Base-by-base conservation (phyloP, 2,329 filamentous ascomycete genomes). In the Nigrospora sphaerica region DNA sequence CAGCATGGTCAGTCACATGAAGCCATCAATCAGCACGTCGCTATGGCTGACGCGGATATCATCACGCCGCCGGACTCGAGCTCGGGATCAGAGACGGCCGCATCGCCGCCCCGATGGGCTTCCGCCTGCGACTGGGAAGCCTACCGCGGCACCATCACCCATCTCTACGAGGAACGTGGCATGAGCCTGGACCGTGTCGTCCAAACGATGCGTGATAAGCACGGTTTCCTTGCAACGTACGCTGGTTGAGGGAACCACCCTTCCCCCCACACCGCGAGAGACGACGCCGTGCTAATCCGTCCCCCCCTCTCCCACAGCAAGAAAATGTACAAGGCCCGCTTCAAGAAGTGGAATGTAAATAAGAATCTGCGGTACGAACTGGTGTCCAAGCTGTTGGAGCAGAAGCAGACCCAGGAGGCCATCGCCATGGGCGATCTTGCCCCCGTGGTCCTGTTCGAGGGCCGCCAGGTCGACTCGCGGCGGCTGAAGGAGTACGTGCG, bases 191-290 rank as follows among this genome's bases (percentile, higher is more conserved):
- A 42, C 10, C 32, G 34, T 17, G 40, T 42, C 17, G 34, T 42
- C 17, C 32, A 34, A 7, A 42, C 9, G 32, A 42, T 42, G 40
- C 40, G 32, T n/a, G 28, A 34, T 18, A 42, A 42, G 40, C 32
- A 42, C 23, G 40, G 40, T 18, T 42, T 42, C 40, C 40, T 42
- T 19, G 40, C 40, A 19, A 42, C 40, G 40, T 42, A 42, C n/a
- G 40, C 34, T 5, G 19, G 6, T 31, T 13, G 40, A 28, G 23
- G 23, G 7, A 4, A 23, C 19, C 19, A 4, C 23, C 5, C 23
- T 10, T 9, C 23, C 4, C 23, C 23, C 23, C 7, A 7, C 5
- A 10, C 19, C 23, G 6, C 23, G 23, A 6, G 7, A 28, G 23
- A 9, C 23, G 23, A 28, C 23, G 23, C 32, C 19, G 34, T 18